Evolutionary conservation across 345 rosid species (phyloP).

Genomic region (Lepidium sativum): DNA sequence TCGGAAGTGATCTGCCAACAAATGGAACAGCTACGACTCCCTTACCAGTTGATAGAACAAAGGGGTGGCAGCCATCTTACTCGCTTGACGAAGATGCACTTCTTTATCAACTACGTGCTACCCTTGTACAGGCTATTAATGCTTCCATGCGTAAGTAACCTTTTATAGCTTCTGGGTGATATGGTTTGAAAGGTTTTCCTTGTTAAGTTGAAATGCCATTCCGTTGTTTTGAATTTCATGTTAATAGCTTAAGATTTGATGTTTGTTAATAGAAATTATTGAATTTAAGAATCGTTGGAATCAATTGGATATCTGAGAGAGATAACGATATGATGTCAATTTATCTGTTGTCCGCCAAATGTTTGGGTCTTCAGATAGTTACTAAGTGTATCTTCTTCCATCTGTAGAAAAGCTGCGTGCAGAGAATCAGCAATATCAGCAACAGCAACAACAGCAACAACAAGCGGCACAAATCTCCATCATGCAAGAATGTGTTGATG

Average conservation of each 20-base stretch:
- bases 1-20: slow-evolving; percentile 52
- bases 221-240: neutral
- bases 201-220: slow-evolving; percentile 2
- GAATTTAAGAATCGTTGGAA: neutral
- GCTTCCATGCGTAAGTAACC: slow-evolving; percentile 49
- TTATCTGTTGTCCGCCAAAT: neutral
- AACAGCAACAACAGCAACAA: slow-evolving; percentile 47
- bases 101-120: slow-evolving; percentile 71
- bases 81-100: slow-evolving; percentile 75
- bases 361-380: neutral
- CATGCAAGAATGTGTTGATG: slow-evolving; percentile 85
- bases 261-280: neutral
- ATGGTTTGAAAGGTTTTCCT: too few species aligned
- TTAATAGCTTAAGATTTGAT: neutral
- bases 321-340: neutral
- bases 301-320: neutral
- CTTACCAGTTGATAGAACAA: slow-evolving; percentile 46
- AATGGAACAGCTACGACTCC: slow-evolving; percentile 40
- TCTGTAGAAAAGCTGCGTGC: slow-evolving; percentile 49
- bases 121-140: slow-evolving; percentile 72
- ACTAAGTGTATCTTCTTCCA: slow-evolving; percentile 9
- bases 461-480: slow-evolving; percentile 57
- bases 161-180: neutral
- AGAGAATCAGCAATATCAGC: slow-evolving; percentile 31
- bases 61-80: slow-evolving; percentile 77